A percentile compares a stretch with the other conserved stretches of the same genome.
These are phyloP conservation scores for Carex pumila DNA, from an alignment of 176 grass and related monocot species.

Conservation along the genomic window DNA sequence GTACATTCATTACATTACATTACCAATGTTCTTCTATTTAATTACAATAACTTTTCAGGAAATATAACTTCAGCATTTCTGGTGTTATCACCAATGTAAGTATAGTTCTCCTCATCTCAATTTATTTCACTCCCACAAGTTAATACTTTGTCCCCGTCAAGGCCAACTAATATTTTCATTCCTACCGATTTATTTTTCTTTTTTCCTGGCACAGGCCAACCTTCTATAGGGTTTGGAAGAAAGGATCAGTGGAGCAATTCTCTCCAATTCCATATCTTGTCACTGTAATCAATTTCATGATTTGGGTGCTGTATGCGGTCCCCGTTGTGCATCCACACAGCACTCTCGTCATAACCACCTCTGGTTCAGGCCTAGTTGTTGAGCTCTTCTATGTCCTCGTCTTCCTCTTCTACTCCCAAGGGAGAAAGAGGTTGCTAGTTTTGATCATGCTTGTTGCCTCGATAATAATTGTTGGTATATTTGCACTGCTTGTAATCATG, in stretches of 20 bases:
- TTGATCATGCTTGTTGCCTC: constrained; percentile 41
- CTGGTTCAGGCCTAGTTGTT: constrained; percentile 53
- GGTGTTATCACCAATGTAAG: constrained; percentile 82
- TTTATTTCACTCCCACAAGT: neutral
- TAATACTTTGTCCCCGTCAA: neutral
- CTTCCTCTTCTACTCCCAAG: constrained; percentile 53
- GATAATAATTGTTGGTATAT: constrained; percentile 40
- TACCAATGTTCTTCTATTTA: neutral
- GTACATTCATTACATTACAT: neutral
- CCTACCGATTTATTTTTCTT: neutral
- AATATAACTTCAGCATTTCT: constrained; percentile 65
- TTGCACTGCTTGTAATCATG: constrained; percentile 34
- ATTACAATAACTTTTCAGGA: constrained; percentile 36
- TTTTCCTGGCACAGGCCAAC: constrained; percentile 44
- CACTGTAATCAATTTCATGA: constrained; percentile 78
- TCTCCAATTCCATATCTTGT: constrained; percentile 70
- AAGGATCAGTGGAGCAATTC: constrained; percentile 74
- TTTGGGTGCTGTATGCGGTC: constrained; percentile 83
- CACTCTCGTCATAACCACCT: constrained; percentile 84
- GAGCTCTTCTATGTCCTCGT: constrained; percentile 63
- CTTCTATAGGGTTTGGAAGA: constrained; percentile 76
- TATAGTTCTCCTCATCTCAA: neutral
- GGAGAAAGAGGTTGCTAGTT: constrained; percentile 34
- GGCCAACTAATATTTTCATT: neutral
- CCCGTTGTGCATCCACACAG: constrained; percentile 80